Percentiles rank a stretch among this genome's conserved stretches.
Evolutionary conservation across 2,329 filamentous ascomycete species (phyloP).

Genomic region (Neonectria faginata): DNA sequence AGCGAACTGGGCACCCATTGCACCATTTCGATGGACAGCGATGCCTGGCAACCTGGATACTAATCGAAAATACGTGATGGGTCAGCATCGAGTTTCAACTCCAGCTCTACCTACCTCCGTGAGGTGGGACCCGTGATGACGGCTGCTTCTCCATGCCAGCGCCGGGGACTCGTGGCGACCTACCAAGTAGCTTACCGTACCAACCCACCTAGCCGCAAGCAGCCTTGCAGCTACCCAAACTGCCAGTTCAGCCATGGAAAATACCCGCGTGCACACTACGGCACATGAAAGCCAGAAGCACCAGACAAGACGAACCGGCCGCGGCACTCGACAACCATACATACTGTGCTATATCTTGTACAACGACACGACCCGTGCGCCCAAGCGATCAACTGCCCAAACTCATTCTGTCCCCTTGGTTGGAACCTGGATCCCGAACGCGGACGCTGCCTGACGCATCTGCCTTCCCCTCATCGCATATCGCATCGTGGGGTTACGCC

Average conservation of each 20-base stretch:
- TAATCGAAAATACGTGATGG: constrained; percentile 5
- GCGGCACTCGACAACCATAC: constrained; percentile 23
- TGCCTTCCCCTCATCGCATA: constrained; percentile 20
- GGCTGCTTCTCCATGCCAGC: background rate
- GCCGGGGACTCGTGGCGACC: background rate
- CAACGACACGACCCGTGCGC: background rate
- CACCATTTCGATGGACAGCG: constrained; percentile 16
- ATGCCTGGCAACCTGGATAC: constrained; percentile 3
- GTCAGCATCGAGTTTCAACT: constrained; percentile 10
- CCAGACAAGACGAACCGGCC: constrained; percentile 21
- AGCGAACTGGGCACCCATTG: constrained; percentile 2
- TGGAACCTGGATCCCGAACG: constrained; percentile 8
- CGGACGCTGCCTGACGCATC: constrained; percentile 5
- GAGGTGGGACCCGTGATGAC: constrained; percentile 27
- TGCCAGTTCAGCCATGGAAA: constrained; percentile 12
- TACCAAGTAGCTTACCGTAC: background rate
- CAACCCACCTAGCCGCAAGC: background rate
- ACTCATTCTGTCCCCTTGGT: constrained; percentile 4
- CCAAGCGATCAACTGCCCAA: constrained; percentile 11
- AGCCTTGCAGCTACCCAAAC: constrained; percentile 16
- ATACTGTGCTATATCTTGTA: constrained; percentile 1
- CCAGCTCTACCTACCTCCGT: constrained; percentile 2
- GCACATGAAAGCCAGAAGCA: constrained; percentile 35
- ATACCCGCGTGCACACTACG: constrained; percentile 16
- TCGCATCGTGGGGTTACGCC: constrained; percentile 25